These are phyloP conservation scores for Botrytis aclada DNA, from an alignment of 2,329 filamentous ascomycete genomes.

Conservation along the genomic window DNA sequence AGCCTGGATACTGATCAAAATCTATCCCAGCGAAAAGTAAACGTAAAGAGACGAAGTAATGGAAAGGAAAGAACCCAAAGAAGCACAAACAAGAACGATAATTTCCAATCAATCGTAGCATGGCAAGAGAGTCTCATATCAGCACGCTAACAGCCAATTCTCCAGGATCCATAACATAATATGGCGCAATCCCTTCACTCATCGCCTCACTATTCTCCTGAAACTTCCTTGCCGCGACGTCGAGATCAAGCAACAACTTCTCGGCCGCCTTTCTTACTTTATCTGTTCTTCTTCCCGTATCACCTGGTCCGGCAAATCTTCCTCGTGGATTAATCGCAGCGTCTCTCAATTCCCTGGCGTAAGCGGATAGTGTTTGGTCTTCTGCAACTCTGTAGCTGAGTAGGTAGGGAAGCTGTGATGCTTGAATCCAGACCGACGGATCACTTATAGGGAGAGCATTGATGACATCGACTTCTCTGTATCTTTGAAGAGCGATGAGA, in stretches of 20 bases:
- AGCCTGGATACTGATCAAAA: neutral
- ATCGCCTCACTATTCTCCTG: slow-evolving; percentile 12
- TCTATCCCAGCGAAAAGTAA: neutral
- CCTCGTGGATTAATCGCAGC: neutral
- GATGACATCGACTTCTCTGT: slow-evolving; percentile 18
- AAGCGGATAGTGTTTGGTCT: slow-evolving; percentile 40
- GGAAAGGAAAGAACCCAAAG: neutral
- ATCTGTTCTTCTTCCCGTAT: neutral
- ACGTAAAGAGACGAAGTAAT: neutral
- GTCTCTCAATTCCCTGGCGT: slow-evolving; percentile 9
- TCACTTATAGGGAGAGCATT: slow-evolving; percentile 43
- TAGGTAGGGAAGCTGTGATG: slow-evolving; percentile 46
- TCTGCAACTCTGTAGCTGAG: slow-evolving; percentile 44
- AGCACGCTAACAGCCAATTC: slow-evolving; percentile 6
- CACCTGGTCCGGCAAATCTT: slow-evolving; percentile 2
- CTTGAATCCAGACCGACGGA: slow-evolving; percentile 45
- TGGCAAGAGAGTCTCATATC: neutral
- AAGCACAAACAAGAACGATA: neutral
- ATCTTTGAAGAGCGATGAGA: slow-evolving; percentile 13
- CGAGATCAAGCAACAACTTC: slow-evolving; percentile 11
- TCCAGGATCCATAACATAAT: slow-evolving; percentile 11
- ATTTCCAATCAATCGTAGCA: neutral
- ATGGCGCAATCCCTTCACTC: slow-evolving; percentile 4
- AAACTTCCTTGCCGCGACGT: neutral
- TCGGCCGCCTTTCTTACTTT: slow-evolving; percentile 3